A percentile compares a stretch with the other conserved stretches of the same genome.
phyloP scores from a whole-genome alignment of 1,139 yeast species.

The Hansenula sp. region DNA sequence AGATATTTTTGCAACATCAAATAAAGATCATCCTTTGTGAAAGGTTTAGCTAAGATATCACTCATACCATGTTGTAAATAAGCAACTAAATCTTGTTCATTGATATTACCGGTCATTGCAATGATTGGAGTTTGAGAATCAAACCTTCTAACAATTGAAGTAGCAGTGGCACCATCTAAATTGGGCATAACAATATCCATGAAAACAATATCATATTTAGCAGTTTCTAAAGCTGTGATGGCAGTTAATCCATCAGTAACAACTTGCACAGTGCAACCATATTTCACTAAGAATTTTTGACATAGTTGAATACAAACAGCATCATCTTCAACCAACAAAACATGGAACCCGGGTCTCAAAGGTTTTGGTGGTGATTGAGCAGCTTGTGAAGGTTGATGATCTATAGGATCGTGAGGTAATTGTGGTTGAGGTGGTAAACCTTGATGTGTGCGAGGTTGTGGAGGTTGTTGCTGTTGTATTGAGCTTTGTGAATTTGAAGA shows the following conservation, averaged over 20 bases:
- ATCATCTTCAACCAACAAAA: slow-evolving; percentile 82
- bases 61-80: slow-evolving; percentile 89
- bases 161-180: slow-evolving; percentile 90
- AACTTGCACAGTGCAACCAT: slow-evolving; percentile 90
- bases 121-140: slow-evolving; percentile 85
- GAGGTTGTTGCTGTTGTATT: slow-evolving; percentile 3
- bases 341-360: slow-evolving; percentile 50
- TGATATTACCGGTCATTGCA: slow-evolving; percentile 91
- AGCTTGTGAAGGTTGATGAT: slow-evolving; percentile 3
- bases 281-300: slow-evolving; percentile 73
- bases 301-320: slow-evolving; percentile 77
- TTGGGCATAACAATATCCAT: slow-evolving; percentile 97
- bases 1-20: slow-evolving; percentile 71
- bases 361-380: slow-evolving; percentile 14
- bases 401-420: background rate
- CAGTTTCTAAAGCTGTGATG: slow-evolving; percentile 71
- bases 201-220: slow-evolving; percentile 75
- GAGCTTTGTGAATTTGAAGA: too few relatives aligned
- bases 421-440: slow-evolving; percentile 6
- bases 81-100: slow-evolving; percentile 73
- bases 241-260: slow-evolving; percentile 93
- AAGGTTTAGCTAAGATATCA: slow-evolving; percentile 89
- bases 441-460: slow-evolving; percentile 9
- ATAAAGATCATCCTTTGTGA: slow-evolving; percentile 79
- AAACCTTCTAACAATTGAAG: slow-evolving; percentile 78